phyloP scores from a whole-genome alignment of 2,329 filamentous ascomycete species.

The Plenodomus tracheiphilus region DNA sequence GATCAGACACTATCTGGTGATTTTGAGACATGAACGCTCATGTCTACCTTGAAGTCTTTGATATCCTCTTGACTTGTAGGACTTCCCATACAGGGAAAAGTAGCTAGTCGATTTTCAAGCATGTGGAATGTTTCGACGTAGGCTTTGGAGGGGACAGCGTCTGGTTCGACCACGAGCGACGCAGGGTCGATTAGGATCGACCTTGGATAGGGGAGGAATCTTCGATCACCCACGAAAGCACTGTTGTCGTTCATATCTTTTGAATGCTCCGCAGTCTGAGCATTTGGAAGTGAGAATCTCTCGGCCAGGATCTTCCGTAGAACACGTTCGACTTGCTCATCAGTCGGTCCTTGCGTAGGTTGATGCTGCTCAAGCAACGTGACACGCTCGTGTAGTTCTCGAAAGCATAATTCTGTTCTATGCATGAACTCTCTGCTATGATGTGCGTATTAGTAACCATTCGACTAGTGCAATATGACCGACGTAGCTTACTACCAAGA shows the following conservation, averaged over 20 bases:
- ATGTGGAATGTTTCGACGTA: not conserved
- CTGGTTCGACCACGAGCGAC: not conserved
- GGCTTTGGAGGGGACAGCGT: not conserved
- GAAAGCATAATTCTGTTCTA: constrained; percentile 34
- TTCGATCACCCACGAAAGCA: not conserved
- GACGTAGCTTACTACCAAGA: constrained; percentile 33
- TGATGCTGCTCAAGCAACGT: constrained; percentile 31
- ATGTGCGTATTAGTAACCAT: constrained; percentile 6
- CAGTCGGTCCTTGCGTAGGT: constrained; percentile 23
- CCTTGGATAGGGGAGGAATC: not conserved
- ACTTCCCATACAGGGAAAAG: not conserved
- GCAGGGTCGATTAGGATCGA: not conserved
- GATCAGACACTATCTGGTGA: not conserved
- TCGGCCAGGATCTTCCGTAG: constrained; percentile 43
- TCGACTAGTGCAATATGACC: not conserved
- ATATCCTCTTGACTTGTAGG: not conserved
- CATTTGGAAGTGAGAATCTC: constrained; percentile 15
- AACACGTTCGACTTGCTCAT: constrained; percentile 41
- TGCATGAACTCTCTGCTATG: constrained; percentile 35
- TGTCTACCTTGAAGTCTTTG: not conserved
- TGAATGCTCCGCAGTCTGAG: not conserved
- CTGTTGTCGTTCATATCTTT: not conserved
- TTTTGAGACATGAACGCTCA: not conserved
- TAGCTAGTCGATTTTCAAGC: not conserved
- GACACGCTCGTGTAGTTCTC: constrained; percentile 32